These are phyloP conservation scores for Psilocybe sp. DNA, from an alignment of 768 basidiomycete species.

Conservation along the genomic window DNA sequence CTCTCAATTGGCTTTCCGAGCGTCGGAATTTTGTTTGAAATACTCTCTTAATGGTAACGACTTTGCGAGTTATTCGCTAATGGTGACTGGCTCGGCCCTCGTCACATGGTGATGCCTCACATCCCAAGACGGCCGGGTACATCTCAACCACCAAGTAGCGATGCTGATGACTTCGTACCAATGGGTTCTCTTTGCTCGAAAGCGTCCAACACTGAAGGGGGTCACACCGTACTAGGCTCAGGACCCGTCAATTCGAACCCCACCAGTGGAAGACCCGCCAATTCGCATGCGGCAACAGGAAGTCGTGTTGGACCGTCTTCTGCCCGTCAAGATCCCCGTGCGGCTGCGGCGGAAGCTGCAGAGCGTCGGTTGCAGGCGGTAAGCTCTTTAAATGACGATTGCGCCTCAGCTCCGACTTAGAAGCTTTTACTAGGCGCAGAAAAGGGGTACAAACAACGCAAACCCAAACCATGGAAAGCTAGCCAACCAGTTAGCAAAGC, in stretches of 20 bases:
- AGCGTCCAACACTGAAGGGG: slow-evolving; percentile 38
- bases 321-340: slow-evolving; percentile 38
- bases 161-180: slow-evolving; percentile 15
- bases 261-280: slow-evolving; percentile 9
- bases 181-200: slow-evolving; percentile 67
- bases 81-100: background rate
- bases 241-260: slow-evolving; percentile 20
- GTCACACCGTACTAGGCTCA: slow-evolving; percentile 47
- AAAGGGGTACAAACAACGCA: slow-evolving; percentile 37
- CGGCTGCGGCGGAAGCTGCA: slow-evolving; percentile 61
- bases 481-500: slow-evolving; percentile 38
- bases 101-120: slow-evolving; percentile 10
- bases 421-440: slow-evolving; percentile 33
- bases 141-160: background rate
- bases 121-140: background rate
- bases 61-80: too few species aligned
- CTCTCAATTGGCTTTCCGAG: too few species aligned
- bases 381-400: slow-evolving; percentile 25
- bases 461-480: slow-evolving; percentile 50
- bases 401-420: slow-evolving; percentile 16
- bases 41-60: too few species aligned
- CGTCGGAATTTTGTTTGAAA: too few species aligned
- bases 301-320: slow-evolving; percentile 13
- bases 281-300: slow-evolving; percentile 24
- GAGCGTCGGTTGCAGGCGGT: slow-evolving; percentile 58